These are phyloP conservation scores for Dioscorea alata DNA, from an alignment of 106 monocot genomes.

Conservation along the genomic window DNA sequence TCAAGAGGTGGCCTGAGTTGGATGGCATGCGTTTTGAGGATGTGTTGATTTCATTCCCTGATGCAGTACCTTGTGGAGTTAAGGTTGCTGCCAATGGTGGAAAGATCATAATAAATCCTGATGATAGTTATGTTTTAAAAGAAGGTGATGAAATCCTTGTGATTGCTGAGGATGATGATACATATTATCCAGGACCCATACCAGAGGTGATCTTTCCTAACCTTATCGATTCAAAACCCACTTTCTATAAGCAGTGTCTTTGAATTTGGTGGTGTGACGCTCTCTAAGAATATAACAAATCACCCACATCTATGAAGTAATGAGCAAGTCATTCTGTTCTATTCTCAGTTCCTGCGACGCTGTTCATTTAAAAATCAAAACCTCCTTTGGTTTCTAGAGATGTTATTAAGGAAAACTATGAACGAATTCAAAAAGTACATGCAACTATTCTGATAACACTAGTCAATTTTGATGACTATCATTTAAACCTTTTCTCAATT, in stretches of 20 bases:
- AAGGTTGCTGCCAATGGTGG: slow-evolving; percentile 72
- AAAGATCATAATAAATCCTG: slow-evolving; percentile 80
- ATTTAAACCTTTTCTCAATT: too few species aligned
- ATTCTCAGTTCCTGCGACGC: neutral
- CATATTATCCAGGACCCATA: slow-evolving; percentile 61
- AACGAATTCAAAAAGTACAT: too few species aligned
- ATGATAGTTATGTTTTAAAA: slow-evolving; percentile 69
- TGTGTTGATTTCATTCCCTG: slow-evolving; percentile 75
- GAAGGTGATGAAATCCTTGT: slow-evolving; percentile 95
- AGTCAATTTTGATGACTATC: too few species aligned
- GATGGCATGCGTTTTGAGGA: slow-evolving; percentile 75
- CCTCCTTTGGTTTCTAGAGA: too few species aligned
- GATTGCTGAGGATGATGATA: slow-evolving; percentile 96
- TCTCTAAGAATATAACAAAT: too few species aligned
- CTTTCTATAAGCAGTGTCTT: too few species aligned
- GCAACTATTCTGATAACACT: too few species aligned
- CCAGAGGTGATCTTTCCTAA: slow-evolving; percentile 38
- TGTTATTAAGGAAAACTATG: too few species aligned
- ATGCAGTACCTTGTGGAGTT: slow-evolving; percentile 94
- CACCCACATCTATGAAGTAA: too few species aligned
- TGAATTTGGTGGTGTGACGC: too few species aligned
- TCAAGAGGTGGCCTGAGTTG: slow-evolving; percentile 85
- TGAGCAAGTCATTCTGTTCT: neutral
- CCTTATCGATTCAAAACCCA: too few species aligned
- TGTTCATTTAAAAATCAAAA: too few species aligned